Conservation (phyloP, 306 rosid genomes). For the Prunus mongolica region DNA sequence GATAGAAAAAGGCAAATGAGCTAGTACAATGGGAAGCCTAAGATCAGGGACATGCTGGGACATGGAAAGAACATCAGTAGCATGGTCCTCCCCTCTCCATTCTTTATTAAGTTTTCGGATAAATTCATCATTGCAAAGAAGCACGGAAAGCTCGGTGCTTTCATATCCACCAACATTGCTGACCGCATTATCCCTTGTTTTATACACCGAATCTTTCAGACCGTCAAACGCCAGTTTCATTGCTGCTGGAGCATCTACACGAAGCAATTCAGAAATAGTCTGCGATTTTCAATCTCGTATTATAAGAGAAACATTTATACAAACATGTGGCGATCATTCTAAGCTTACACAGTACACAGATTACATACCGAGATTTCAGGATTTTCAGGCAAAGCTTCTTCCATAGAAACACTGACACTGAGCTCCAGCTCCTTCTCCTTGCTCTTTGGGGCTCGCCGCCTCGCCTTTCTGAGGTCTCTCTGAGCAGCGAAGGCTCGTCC, state of each 20-base stretch:
- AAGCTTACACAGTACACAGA: neutral
- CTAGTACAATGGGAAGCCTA: conserved; percentile 74
- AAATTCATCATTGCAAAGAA: conserved; percentile 77
- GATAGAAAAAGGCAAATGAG: neutral
- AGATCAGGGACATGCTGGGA: conserved; percentile 69
- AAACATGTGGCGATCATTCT: neutral
- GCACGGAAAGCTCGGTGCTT: conserved; percentile 70
- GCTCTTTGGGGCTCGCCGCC: conserved; percentile 38
- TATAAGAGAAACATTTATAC: neutral
- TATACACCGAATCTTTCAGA: conserved; percentile 50
- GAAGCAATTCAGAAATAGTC: conserved; percentile 77
- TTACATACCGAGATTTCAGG: conserved; percentile 58
- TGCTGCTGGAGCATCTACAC: conserved; percentile 65
- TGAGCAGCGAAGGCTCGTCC: conserved; percentile 26
- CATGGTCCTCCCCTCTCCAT: conserved; percentile 88
- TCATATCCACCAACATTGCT: conserved; percentile 64
- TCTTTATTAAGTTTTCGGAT: conserved; percentile 79
- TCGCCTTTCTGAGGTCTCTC: conserved; percentile 56
- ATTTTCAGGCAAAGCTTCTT: conserved; percentile 73
- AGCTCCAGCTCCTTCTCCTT: conserved; percentile 63
- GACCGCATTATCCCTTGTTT: conserved; percentile 65
- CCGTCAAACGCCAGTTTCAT: conserved; percentile 76
- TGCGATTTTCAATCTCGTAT: conserved; percentile 23
- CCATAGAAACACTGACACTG: conserved; percentile 57
- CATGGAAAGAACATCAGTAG: conserved; percentile 88